Evolutionary conservation across 2,329 filamentous ascomycete genomes (phyloP), one percentile per base, ranked within the genome.

Genomic region (Pseudocercospora cruenta): DNA sequence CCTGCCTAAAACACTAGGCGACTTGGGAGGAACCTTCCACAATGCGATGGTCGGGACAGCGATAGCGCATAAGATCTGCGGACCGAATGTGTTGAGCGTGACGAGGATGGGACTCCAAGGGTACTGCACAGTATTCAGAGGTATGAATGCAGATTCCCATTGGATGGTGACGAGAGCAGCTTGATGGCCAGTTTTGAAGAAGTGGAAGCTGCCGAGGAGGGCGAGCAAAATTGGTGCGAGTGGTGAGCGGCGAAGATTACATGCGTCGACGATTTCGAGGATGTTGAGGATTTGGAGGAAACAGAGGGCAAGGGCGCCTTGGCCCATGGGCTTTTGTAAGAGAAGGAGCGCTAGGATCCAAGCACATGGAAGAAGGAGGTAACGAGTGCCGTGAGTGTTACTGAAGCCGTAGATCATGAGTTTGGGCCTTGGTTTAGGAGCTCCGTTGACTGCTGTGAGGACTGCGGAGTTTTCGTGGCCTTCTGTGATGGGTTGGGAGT

Each of bases 131-230:
- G 87, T 88, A 65, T 90, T 88, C 7, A 98, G 85, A 0, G 94
- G 91, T 71, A 99, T 92, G 80, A 99, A 99, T 2, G 93, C 94
- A 21, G 88, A 87, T 80, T 99, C 95, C 95, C 95, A 99, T 76
- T 99, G 95, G 75, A 99, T 94, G 70, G 89, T 92, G 71, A 90
- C 87, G 24, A 97, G 86, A 0, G 89, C 91, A 12, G 94, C 94
- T 80, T 98, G 94, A 79, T 99, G 95, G 67, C 95, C 95, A 0
- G 95, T 99, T 77, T 96, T 97, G 87, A 99, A 99, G 83, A 90
- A 99, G 82, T 97, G 90, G 80, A 94, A 96, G 74, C 91, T 93
- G 66, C 94, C 95, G 0, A 99, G 87, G n/a, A 98, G 81, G 10
- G 89, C 94, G 26, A 98, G 86, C 69, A 96, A 85, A 45, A 95